Evolutionary conservation across 495 filamentous ascomycete genomes (phyloP).

Genomic region (Symbiotaphrina buchneri): DNA sequence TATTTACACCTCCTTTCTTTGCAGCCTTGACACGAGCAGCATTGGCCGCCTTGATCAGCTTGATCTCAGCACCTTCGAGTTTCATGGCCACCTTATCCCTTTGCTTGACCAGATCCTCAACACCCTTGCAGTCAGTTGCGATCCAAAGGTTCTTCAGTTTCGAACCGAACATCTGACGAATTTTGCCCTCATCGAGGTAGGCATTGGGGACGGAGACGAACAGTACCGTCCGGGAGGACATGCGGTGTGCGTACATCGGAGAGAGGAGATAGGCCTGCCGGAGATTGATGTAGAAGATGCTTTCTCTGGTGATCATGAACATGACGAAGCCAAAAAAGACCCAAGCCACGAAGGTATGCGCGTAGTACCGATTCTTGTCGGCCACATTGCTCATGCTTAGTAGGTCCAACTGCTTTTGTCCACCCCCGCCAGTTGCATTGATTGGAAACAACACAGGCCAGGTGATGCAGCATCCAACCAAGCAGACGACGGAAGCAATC

Average conservation of each 20-base stretch:
- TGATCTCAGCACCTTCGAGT: constrained; percentile 76
- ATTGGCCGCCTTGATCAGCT: constrained; percentile 69
- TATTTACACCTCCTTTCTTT: constrained; percentile 38
- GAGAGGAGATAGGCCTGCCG: constrained; percentile 87
- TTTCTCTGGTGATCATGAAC: constrained; percentile 74
- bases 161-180: constrained; percentile 60
- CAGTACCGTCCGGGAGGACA: constrained; percentile 85
- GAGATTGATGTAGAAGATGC: constrained; percentile 84
- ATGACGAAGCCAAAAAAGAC: constrained; percentile 72
- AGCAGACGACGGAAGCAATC: constrained; percentile 14
- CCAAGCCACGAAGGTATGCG: constrained; percentile 50
- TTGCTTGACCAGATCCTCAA: constrained; percentile 68
- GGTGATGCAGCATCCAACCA: constrained; percentile 18
- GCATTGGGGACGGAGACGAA: constrained; percentile 65
- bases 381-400: constrained; percentile 57
- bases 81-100: constrained; percentile 66
- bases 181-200: constrained; percentile 47
- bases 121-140: constrained; percentile 50
- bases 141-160: constrained; percentile 78
- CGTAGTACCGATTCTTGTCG: constrained; percentile 46
- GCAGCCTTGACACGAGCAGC: constrained; percentile 43
- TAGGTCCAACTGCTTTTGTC: constrained; percentile 46
- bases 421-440: constrained; percentile 23
- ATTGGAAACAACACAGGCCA: constrained; percentile 21
- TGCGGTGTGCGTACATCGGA: constrained; percentile 65